These are phyloP conservation scores for Penicillium sp. DNA, from an alignment of 2,329 filamentous ascomycete species.

Conservation along the genomic window DNA sequence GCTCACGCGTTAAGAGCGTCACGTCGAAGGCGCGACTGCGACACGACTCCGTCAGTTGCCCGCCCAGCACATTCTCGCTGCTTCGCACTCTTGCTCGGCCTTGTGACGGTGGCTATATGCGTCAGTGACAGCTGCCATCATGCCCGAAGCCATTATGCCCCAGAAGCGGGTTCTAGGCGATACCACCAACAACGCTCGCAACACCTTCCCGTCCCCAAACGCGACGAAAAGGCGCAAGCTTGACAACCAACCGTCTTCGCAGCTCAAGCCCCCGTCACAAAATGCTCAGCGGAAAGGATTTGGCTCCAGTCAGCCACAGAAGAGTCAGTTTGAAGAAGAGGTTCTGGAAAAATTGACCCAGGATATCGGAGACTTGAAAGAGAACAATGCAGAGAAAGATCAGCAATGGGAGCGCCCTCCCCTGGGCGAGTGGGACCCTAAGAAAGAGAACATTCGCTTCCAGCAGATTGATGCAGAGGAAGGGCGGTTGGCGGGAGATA, in stretches of 20 bases:
- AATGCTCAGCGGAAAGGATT: conserved; percentile 55
- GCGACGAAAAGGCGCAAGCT: conserved; percentile 80
- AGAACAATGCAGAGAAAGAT: conserved; percentile 85
- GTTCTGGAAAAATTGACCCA: conserved; percentile 95
- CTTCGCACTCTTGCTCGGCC: neutral
- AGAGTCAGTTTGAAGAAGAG: conserved; percentile 90
- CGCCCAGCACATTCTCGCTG: conserved; percentile 13
- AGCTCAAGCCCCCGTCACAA: conserved; percentile 60
- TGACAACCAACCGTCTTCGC: conserved; percentile 53
- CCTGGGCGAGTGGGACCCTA: conserved; percentile 60
- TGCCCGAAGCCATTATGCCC: conserved; percentile 49
- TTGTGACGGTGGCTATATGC: neutral
- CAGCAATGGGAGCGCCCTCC: conserved; percentile 79
- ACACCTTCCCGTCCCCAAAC: conserved; percentile 54
- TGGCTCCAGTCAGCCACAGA: conserved; percentile 67
- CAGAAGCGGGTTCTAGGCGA: conserved; percentile 73
- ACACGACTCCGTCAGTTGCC: conserved; percentile 22
- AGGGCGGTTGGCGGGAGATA: conserved; percentile 73
- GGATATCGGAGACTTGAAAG: conserved; percentile 80
- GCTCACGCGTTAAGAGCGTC: conserved; percentile 27
- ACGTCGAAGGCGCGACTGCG: conserved; percentile 25
- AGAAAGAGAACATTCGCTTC: conserved; percentile 72
- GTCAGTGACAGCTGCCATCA: conserved; percentile 25
- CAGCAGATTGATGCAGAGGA: conserved; percentile 96
- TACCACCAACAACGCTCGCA: conserved; percentile 61